Evolutionary conservation across 495 filamentous ascomycete genomes (phyloP), one percentile per base, ranked within the genome.

Genomic region (Xanthoparmelia taractica): DNA sequence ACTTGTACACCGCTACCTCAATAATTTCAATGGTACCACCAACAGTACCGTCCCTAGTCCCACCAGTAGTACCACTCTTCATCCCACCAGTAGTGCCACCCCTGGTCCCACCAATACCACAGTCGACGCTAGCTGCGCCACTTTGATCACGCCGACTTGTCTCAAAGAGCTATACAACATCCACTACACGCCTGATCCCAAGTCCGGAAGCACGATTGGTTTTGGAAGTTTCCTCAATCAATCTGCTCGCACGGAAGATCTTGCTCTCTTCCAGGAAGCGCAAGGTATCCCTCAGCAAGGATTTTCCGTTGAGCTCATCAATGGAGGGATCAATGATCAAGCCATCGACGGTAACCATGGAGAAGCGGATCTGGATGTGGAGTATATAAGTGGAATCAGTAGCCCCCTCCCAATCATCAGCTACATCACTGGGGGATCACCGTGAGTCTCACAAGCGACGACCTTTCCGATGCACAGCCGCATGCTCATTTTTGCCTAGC

Each of bases 311-410:
- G 69, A 77, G 47, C 66, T 79, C 8, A 80, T 89, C 60, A 82
- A 84, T 59, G 84, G 82, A 13, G 82, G 79, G 5, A 56, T 74
- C 58, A 77, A 85, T 61, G 71, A 80, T 66, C 84, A 82, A 63
- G 66, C 75, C 65, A 74, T 82, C 38, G 73, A 74, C 60, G 29
- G 52, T 12, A 73, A 81, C 64, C 77, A 75, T 67, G 79, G 79
- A 40, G 89, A 95, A 72, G 90, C 88, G 61, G 89, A 92, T 74
- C 78, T 93, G 31, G 90, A 94, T 66, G 69, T 88, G 43, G 86
- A 93, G 71, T 87, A 88, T 62, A 82, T 85, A 62, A 60, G 63
- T 45, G 78, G 76, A 10, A 60, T 84, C 25, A 71, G 73, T 38
- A 70, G 75, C 65, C 79, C 79, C 7, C 69, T 81, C 4, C 79